Evolutionary conservation across 2,329 filamentous ascomycete genomes (phyloP).

Genomic region (Zelopaecilomyces penicillatus): DNA sequence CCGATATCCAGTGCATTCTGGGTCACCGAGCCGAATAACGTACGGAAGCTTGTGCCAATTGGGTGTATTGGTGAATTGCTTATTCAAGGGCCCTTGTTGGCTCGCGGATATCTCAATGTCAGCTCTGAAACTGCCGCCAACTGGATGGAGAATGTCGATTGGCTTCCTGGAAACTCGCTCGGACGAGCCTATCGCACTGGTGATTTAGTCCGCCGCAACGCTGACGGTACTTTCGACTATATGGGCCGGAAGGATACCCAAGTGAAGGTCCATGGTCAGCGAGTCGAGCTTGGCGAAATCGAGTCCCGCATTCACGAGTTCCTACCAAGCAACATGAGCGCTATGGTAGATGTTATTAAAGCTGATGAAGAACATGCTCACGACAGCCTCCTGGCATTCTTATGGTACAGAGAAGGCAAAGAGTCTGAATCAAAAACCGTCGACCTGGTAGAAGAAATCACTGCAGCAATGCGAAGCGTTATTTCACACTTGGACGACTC

Average conservation of each 20-base stretch:
- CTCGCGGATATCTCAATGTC: slow-evolving; percentile 5
- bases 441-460: slow-evolving; percentile 1
- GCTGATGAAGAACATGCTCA: slow-evolving; percentile 1
- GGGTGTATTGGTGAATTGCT: slow-evolving; percentile 17
- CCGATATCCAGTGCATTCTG: slow-evolving; percentile 8
- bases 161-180: slow-evolving; percentile 1
- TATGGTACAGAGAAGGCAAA: slow-evolving; percentile 8
- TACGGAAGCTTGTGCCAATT: slow-evolving; percentile 11
- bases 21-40: slow-evolving; percentile 13
- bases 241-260: slow-evolving; percentile 8
- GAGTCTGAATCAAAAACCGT: neutral
- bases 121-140: slow-evolving; percentile 7
- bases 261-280: slow-evolving; percentile 8
- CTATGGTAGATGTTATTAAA: slow-evolving; percentile 7
- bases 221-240: slow-evolving; percentile 8
- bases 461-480: slow-evolving; percentile 1
- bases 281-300: slow-evolving; percentile 9
- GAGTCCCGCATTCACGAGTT: slow-evolving; percentile 6
- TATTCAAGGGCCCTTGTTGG: slow-evolving; percentile 12
- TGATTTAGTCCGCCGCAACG: slow-evolving; percentile 8
- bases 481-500: slow-evolving; percentile 7
- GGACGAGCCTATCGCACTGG: slow-evolving; percentile 7
- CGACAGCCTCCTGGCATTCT: slow-evolving; percentile 6
- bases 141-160: slow-evolving; percentile 4
- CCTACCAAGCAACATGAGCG: slow-evolving; percentile 3